Evolutionary conservation across 1,284 basidiomycete species (phyloP).

Genomic region (Tetrapyrgos nigripes): DNA sequence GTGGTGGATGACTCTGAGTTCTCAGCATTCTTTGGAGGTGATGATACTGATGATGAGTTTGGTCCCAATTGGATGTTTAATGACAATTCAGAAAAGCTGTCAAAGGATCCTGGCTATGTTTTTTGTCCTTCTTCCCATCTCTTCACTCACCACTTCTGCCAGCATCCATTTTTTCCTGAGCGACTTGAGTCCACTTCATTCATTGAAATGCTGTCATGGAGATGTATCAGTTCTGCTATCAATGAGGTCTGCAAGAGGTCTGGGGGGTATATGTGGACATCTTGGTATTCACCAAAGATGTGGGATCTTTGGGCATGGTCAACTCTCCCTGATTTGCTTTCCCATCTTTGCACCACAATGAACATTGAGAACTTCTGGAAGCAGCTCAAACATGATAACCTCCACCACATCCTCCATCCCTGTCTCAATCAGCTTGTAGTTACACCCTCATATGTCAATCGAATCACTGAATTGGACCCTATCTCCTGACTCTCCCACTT

Average conservation of each 20-base stretch:
- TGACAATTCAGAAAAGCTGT: conserved; percentile 1
- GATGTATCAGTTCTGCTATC: conserved; percentile 13
- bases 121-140: conserved; percentile 13
- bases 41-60: too few species aligned
- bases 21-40: background rate
- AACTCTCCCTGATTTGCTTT: conserved; percentile 22
- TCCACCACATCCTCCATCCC: conserved; percentile 33
- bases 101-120: background rate
- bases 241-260: conserved; percentile 27
- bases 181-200: conserved; percentile 12
- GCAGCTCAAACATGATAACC: conserved; percentile 36
- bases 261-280: conserved; percentile 32
- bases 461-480: conserved; percentile 19
- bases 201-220: too few species aligned
- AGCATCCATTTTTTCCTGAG: conserved; percentile 16
- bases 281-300: conserved; percentile 9
- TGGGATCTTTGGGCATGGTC: conserved; percentile 40
- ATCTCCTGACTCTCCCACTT: conserved; percentile 19
- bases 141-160: conserved; percentile 1
- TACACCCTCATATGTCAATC: conserved; percentile 25
- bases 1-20: too few species aligned
- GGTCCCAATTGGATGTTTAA: conserved; percentile 14
- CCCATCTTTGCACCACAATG: conserved; percentile 38
- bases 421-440: conserved; percentile 38
- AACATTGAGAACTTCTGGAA: conserved; percentile 40